Percentiles rank a stretch among this genome's conserved stretches.
Evolutionary conservation across 2,329 filamentous ascomycete species (phyloP).

Genomic region (Neonectria magnoliae): DNA sequence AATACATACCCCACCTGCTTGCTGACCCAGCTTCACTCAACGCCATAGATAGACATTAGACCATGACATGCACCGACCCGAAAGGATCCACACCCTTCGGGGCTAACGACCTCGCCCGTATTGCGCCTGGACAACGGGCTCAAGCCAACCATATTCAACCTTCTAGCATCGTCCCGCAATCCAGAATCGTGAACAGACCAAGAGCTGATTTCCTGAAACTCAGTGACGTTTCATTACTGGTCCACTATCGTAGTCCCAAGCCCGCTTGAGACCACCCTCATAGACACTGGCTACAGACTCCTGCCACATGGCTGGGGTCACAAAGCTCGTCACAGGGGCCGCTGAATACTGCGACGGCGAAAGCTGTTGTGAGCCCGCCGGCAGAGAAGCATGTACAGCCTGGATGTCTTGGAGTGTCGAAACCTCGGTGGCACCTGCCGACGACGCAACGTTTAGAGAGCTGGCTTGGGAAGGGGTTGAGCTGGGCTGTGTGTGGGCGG

Average conservation of each 20-base stretch:
- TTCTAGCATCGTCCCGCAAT: not conserved
- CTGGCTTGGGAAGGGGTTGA: slow-evolving; percentile 55
- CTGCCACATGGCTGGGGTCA: slow-evolving; percentile 79
- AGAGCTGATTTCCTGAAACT: not conserved
- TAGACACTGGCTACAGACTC: slow-evolving; percentile 76
- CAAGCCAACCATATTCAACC: not conserved
- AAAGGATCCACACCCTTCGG: not conserved
- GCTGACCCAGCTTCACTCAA: not conserved
- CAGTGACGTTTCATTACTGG: slow-evolving; percentile 47
- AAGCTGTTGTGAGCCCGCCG: slow-evolving; percentile 57
- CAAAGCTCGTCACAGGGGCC: slow-evolving; percentile 66
- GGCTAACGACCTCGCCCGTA: not conserved
- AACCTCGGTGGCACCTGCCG: slow-evolving; percentile 64
- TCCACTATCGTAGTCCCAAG: slow-evolving; percentile 65
- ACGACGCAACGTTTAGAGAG: slow-evolving; percentile 63
- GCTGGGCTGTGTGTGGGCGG: slow-evolving; percentile 48
- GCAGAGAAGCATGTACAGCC: slow-evolving; percentile 56
- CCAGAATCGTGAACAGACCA: not conserved
- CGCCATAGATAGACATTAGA: slow-evolving; percentile 1
- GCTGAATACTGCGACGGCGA: slow-evolving; percentile 63
- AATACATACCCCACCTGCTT: slow-evolving; percentile 3
- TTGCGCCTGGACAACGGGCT: not conserved
- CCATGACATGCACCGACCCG: slow-evolving; percentile 4
- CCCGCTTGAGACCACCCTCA: slow-evolving; percentile 70
- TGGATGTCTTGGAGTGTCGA: slow-evolving; percentile 64